These are phyloP conservation scores for Erodium chrysanthum DNA, from an alignment of 441 rosid species.

Conservation along the genomic window DNA sequence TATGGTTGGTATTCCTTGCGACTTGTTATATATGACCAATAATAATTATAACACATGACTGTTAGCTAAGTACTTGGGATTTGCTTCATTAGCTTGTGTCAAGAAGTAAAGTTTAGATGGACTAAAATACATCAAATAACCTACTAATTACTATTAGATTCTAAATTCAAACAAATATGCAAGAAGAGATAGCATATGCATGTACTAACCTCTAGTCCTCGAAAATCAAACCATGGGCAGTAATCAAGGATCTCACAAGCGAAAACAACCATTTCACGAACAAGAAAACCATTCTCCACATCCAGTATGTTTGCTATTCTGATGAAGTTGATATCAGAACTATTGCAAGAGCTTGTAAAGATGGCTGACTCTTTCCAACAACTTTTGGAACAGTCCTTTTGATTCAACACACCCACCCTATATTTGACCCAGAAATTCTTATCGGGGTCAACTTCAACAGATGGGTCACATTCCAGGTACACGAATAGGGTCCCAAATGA, in stretches of 20 bases:
- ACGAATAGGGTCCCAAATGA: constrained; percentile 95
- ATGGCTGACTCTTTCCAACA: constrained; percentile 99
- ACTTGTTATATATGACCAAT: background rate
- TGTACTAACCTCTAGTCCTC: constrained; percentile 86
- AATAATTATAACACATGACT: background rate
- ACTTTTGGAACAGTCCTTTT: constrained; percentile 79
- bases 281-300: constrained; percentile 95
- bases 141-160: background rate
- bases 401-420: constrained; percentile 93
- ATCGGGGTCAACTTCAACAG: constrained; percentile 77
- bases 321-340: constrained; percentile 94
- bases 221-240: constrained; percentile 99
- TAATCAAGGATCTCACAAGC: constrained; percentile 97
- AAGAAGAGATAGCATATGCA: constrained; percentile 10
- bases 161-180: background rate
- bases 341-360: constrained; percentile 97
- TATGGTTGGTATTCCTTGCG: background rate
- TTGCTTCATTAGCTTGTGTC: background rate
- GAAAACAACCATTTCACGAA: constrained; percentile 94
- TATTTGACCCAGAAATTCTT: constrained; percentile 98
- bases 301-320: constrained; percentile 97
- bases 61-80: background rate
- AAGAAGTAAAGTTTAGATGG: background rate
- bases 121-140: background rate
- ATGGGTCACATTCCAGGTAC: constrained; percentile 95